Evolutionary conservation across 2,329 filamentous ascomycete genomes (phyloP).

Genomic region (Colletotrichum endophyticum): DNA sequence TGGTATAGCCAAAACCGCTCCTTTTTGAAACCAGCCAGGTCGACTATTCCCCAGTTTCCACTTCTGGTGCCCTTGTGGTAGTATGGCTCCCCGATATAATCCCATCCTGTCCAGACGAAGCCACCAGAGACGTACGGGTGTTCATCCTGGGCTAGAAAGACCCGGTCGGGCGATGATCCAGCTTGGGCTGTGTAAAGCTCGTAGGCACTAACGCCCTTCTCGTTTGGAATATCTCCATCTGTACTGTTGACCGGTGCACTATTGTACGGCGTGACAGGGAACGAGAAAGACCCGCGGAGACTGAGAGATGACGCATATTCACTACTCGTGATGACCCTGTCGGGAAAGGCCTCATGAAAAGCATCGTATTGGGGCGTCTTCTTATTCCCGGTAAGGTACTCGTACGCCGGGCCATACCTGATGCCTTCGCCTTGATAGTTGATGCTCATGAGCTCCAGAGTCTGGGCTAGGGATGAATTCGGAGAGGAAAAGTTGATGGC

Average conservation of each 20-base stretch:
- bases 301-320: constrained; percentile 53
- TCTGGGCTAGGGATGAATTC: rapidly evolving
- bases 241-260: constrained; percentile 40
- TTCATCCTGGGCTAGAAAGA: constrained; percentile 52
- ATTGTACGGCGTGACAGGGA: constrained; percentile 48
- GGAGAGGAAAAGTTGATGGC: not conserved
- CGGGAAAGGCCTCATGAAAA: not conserved
- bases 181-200: constrained; percentile 53
- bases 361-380: not conserved
- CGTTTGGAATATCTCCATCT: not conserved
- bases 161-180: constrained; percentile 56
- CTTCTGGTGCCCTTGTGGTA: constrained; percentile 52
- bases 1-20: constrained; percentile 44
- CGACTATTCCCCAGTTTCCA: constrained; percentile 61
- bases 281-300: constrained; percentile 55
- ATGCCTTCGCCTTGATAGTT: not conserved
- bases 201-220: constrained; percentile 53
- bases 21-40: constrained; percentile 61
- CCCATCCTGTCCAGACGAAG: constrained; percentile 56
- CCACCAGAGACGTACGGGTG: constrained; percentile 57
- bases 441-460: not conserved
- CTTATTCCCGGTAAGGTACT: not conserved
- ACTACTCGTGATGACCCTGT: not conserved
- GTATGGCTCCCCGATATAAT: constrained; percentile 55
- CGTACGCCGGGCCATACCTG: not conserved